phyloP scores from a whole-genome alignment of 2,329 filamentous ascomycete genomes.

The Alternaria triticina region DNA sequence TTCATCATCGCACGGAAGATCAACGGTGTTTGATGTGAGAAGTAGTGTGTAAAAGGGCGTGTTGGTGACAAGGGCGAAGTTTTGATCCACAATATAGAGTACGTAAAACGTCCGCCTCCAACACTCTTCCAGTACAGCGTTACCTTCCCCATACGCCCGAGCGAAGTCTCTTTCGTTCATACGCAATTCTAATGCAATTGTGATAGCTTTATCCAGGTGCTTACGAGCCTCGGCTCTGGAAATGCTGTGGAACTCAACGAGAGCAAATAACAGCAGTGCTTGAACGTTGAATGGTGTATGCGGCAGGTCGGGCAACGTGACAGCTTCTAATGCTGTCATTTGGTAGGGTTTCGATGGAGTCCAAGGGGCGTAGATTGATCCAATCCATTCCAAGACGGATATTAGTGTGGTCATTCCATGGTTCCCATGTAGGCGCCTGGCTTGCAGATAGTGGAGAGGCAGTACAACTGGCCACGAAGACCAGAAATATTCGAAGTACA shows the following conservation, averaged over 20 bases:
- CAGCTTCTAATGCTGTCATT: slow-evolving; percentile 23
- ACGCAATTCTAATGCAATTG: slow-evolving; percentile 75
- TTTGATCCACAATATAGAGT: slow-evolving; percentile 75
- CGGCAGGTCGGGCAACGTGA: slow-evolving; percentile 24
- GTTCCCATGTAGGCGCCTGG: slow-evolving; percentile 17
- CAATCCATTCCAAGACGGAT: slow-evolving; percentile 39
- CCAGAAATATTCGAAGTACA: slow-evolving; percentile 57
- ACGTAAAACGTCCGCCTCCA: slow-evolving; percentile 91
- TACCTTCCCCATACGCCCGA: slow-evolving; percentile 64
- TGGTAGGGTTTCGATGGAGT: slow-evolving; percentile 37
- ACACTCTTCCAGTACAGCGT: slow-evolving; percentile 77
- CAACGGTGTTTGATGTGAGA: slow-evolving; percentile 68
- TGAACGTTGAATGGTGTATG: slow-evolving; percentile 68
- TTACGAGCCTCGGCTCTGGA: slow-evolving; percentile 70
- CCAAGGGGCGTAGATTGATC: slow-evolving; percentile 43
- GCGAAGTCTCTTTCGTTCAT: slow-evolving; percentile 77
- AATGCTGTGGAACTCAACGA: slow-evolving; percentile 81
- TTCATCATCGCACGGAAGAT: slow-evolving; percentile 80
- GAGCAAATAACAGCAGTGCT: slow-evolving; percentile 75
- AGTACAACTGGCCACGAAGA: slow-evolving; percentile 61
- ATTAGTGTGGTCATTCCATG: slow-evolving; percentile 34
- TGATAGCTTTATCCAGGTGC: slow-evolving; percentile 69
- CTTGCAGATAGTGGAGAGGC: slow-evolving; percentile 51
- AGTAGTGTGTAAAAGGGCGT: slow-evolving; percentile 71
- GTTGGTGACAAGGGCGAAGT: slow-evolving; percentile 79